These are phyloP conservation scores for Moricandia arvensis DNA, from an alignment of 345 rosid genomes.

Conservation along the genomic window DNA sequence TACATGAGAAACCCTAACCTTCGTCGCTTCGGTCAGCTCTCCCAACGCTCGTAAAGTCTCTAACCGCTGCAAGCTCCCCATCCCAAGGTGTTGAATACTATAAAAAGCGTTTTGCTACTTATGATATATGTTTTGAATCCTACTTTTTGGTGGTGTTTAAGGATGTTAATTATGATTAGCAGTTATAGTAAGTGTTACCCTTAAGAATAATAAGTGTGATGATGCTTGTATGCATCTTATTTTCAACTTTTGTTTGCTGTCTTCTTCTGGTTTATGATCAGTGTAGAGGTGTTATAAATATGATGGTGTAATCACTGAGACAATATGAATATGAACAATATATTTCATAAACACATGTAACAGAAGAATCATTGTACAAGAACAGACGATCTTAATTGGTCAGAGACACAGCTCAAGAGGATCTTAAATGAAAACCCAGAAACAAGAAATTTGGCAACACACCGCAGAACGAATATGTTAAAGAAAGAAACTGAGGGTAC, in stretches of 20 bases:
- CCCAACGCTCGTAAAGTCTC: slow-evolving; percentile 94
- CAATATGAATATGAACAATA: slow-evolving; percentile 18
- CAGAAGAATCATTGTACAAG: slow-evolving; percentile 30
- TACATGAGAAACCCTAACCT: slow-evolving; percentile 76
- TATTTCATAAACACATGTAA: slow-evolving; percentile 7
- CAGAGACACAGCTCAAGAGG: too few relatives aligned
- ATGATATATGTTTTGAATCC: slow-evolving; percentile 7
- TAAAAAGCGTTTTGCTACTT: background rate
- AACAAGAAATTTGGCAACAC: too few relatives aligned
- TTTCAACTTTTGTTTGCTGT: slow-evolving; percentile 1
- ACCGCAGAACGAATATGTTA: too few relatives aligned
- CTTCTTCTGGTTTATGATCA: slow-evolving; percentile 14
- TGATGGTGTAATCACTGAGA: slow-evolving; percentile 22
- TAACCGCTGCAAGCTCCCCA: slow-evolving; percentile 78
- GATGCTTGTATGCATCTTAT: slow-evolving; percentile 30
- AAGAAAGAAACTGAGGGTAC: too few relatives aligned
- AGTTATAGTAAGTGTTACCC: background rate
- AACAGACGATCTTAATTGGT: background rate
- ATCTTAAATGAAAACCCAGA: too few relatives aligned
- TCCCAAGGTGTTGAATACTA: slow-evolving; percentile 66
- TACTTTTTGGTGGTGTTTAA: slow-evolving; percentile 20
- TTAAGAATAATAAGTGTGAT: slow-evolving; percentile 28
- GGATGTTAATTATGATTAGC: slow-evolving; percentile 9
- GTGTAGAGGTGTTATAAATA: slow-evolving; percentile 5
- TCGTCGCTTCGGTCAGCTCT: slow-evolving; percentile 62